Evolutionary conservation across 2,329 filamentous ascomycete species (phyloP), one percentile per base, ranked within the genome.

Genomic region (Microdochium nivale): DNA sequence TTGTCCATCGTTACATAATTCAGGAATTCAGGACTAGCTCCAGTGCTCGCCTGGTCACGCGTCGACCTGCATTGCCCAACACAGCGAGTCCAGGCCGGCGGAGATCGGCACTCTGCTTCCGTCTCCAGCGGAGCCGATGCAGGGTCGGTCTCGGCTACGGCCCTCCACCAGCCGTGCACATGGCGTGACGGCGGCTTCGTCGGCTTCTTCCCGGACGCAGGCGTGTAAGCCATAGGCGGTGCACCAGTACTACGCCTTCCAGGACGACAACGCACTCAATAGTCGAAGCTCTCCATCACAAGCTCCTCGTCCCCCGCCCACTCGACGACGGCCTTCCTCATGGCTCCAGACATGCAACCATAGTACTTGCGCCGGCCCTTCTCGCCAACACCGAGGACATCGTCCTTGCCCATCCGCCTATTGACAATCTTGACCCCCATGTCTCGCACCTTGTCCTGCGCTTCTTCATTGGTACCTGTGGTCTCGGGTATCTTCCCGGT

Each of bases 231-330:
- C n/a, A n/a, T n/a, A n/a, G n/a, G n/a, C n/a, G n/a, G n/a, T n/a
- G n/a, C n/a, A n/a, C n/a, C n/a, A n/a, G n/a, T n/a, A n/a, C n/a
- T n/a, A n/a, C n/a, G n/a, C n/a, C n/a, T n/a, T 33, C 30, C 30
- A 9, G 8, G 30, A 33, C 14, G 11, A 37, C 33, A 37, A 37
- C 4, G 14, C n/a, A 37, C 3, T 69, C 56, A 84, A 59, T 84
- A 85, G 32, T 73, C 72, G 64, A 86, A 86, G 58, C 81, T 80
- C 63, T 85, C 82, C 67, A 72, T 79, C 1, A 75, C 68, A 35
- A 83, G 67, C 32, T 74, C 70, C 59, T 81, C 78, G 0, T 75
- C 77, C 1, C 69, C 68, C 52, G 83, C 59, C 82, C 81, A 86
- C 9, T 60, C 66, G 52, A 75, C 58, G 37, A 80, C 49, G 13